These are phyloP conservation scores for Vaccinium vitisidaea DNA, from an alignment of 148 eudicot species.

Conservation along the genomic window DNA sequence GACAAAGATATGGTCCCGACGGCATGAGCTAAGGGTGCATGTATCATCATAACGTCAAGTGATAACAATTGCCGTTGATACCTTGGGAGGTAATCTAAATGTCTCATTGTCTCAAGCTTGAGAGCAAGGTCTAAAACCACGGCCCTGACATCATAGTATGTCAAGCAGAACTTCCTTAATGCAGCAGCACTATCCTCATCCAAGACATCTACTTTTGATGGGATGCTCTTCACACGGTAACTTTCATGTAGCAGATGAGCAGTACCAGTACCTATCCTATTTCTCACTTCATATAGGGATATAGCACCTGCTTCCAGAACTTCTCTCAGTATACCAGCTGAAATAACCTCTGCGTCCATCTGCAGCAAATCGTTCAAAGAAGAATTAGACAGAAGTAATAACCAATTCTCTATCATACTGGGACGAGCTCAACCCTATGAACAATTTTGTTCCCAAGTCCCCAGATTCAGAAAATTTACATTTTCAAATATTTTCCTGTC, in stretches of 20 bases:
- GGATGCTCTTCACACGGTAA: slow-evolving; percentile 63
- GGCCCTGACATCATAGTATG: slow-evolving; percentile 88
- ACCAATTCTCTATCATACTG: background rate
- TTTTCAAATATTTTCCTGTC: background rate
- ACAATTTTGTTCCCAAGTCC: background rate
- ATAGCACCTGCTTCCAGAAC: slow-evolving; percentile 71
- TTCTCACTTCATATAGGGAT: slow-evolving; percentile 61
- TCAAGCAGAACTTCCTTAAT: slow-evolving; percentile 76
- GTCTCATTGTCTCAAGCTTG: slow-evolving; percentile 85
- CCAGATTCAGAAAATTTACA: background rate
- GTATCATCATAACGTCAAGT: slow-evolving; percentile 85
- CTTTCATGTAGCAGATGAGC: slow-evolving; percentile 92
- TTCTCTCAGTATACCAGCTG: slow-evolving; percentile 86
- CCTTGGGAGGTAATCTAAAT: slow-evolving; percentile 76
- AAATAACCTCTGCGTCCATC: slow-evolving; percentile 99
- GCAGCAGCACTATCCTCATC: slow-evolving; percentile 86
- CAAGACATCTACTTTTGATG: slow-evolving; percentile 57
- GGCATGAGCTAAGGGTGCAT: slow-evolving; percentile 94
- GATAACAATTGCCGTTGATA: slow-evolving; percentile 70
- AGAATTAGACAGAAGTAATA: background rate
- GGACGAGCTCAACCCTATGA: background rate
- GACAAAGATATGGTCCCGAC: slow-evolving; percentile 67
- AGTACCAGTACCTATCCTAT: slow-evolving; percentile 61
- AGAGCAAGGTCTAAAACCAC: slow-evolving; percentile 77
- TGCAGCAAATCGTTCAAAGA: slow-evolving; percentile 20